Evolutionary conservation across 2,329 filamentous ascomycete species (phyloP), one percentile per base, ranked within the genome.

Genomic region (Myriangium duriaei): DNA sequence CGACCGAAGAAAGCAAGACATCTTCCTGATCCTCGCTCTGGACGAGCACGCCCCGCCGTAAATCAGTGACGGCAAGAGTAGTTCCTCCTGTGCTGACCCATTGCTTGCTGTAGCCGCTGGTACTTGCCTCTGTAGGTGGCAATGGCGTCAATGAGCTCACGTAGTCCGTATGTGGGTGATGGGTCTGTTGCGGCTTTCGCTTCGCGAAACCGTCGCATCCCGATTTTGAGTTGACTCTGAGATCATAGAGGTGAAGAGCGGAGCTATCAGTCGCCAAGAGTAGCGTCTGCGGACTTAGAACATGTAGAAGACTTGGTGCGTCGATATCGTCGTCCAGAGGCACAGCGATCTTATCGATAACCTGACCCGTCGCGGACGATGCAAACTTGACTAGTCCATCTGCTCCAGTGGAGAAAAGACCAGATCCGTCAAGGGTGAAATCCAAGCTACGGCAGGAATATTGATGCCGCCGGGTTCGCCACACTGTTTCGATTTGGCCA

Each of bases 11-110:
- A n/a, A 95, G 69, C 42, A 96, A 64, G 59, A 96, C 85, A 47
- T 95, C 87, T 51, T 92, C 91, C 55, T 96, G 91, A 51, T 96
- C 86, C 54, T 95, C 91, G 48, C 85, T 94, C 42, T 80, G 80
- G 3, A 87, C 80, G 30, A 96, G 64, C 4, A 95, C 83, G 11
- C 88, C 88, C 33, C 83, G 72, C 15, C 88, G 76, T 31, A 95
- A 66, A 56, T 98, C 91, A 0, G 86, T 93, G 26, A 95, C 79
- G 1, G 86, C 84, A 13, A 98, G 65, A 1, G 88, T 96, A 2
- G 84, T 88, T 31, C 86, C 87, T 21, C 91, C 91, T 0, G 87
- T 95, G 26, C 81, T 91, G 37, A 95, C 73, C 81, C 86, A 98
- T 62, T 96, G 88, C 61, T 94, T 94, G 51, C 83, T 77, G 56